Evolutionary conservation across 2,329 filamentous ascomycete genomes (phyloP), one percentile per base, ranked within the genome.

Genomic region (Claviceps sp.): DNA sequence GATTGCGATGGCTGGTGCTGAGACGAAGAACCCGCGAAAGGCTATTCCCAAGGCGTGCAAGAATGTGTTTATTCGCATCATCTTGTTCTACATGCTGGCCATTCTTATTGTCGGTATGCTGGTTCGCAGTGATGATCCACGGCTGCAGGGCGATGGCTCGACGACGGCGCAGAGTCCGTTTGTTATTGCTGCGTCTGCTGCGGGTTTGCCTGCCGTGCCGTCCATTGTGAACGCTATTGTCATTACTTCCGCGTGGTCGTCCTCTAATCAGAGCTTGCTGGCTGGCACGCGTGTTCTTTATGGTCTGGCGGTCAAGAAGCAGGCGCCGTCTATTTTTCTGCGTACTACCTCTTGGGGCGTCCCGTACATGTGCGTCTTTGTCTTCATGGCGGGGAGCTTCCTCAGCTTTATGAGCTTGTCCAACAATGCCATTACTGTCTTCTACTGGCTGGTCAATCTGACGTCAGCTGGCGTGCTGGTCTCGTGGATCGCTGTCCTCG

Each of bases 171-270:
- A 76, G 60, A 70, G 65, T 62, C 83, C 82, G 11, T 87, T 83
- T 59, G 85, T 90, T 53, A 86, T 89, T 55, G 86, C 85, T 17
- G 80, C 83, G 39, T 73, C 76, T 11, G 76, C 79, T 34, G 85
- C 85, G 2, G 80, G 82, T 0, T 82, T 89, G 52, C 73, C 71
- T 4, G 82, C 76, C 6, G 76, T 89, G 4, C 82, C 84, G 0
- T 80, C 79, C 5, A 77, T 90, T 51, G 82, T 90, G 66, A 91
- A 91, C 63, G 85, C 84, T 38, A 73, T 89, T 26, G 82, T 90
- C 58, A 74, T 89, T 57, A 86, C 82, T 0, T 83, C 79, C 2
- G 83, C 82, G 1, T 79, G 77, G 72, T 80, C 77, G 1, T 76
- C 77, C 9, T 77, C 74, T 16, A 81, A 80, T 58, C 76, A 77